These are phyloP conservation scores for Fusarium equiseti DNA, from an alignment of 2,329 filamentous ascomycete species.

Conservation along the genomic window DNA sequence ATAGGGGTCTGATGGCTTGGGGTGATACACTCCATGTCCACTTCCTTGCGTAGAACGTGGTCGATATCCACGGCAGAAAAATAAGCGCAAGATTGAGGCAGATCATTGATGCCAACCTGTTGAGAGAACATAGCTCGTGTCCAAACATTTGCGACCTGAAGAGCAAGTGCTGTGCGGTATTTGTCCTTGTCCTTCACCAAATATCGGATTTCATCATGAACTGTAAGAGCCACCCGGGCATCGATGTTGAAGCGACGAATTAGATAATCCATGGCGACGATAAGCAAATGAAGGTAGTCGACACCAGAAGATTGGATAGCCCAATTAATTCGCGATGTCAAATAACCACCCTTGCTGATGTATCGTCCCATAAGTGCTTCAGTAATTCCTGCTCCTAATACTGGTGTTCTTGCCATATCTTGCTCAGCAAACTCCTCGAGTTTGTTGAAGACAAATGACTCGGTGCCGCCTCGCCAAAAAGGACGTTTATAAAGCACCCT, in stretches of 20 bases:
- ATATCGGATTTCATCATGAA: conserved; percentile 98
- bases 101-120: conserved; percentile 94
- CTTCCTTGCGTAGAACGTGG: conserved; percentile 94
- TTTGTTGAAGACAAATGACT: conserved; percentile 98
- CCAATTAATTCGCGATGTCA: conserved; percentile 98
- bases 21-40: conserved; percentile 97
- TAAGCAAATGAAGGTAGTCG: conserved; percentile 94
- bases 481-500: conserved; percentile 77
- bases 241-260: conserved; percentile 85
- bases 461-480: conserved; percentile 97
- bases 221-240: conserved; percentile 89
- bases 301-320: conserved; percentile 98
- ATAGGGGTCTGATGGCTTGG: conserved; percentile 86
- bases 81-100: conserved; percentile 94
- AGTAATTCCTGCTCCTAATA: conserved; percentile 94
- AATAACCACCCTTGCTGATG: conserved; percentile 89
- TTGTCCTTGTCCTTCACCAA: conserved; percentile 86
- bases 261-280: conserved; percentile 95
- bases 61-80: conserved; percentile 97
- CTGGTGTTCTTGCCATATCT: conserved; percentile 88
- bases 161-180: conserved; percentile 89
- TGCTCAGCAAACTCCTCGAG: conserved; percentile 98
- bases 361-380: conserved; percentile 92
- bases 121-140: conserved; percentile 97
- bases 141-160: conserved; percentile 96